A percentile compares a stretch with the other conserved stretches of the same genome.
phyloP scores from a whole-genome alignment of 1,284 basidiomycete species.

The Ceratobasidium sp. region DNA sequence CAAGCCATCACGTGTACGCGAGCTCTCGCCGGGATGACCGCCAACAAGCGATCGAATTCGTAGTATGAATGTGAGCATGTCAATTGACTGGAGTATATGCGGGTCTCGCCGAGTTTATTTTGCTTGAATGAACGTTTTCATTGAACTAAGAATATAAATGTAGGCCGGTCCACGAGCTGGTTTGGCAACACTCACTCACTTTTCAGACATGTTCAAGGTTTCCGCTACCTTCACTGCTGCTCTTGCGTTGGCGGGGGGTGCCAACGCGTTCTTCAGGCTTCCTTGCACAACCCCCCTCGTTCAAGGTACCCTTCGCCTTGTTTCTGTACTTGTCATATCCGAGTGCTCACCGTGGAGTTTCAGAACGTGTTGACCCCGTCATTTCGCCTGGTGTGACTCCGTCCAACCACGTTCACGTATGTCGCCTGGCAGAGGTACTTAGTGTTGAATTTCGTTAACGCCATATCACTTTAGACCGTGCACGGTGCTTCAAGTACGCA shows the following conservation, averaged over 20 bases:
- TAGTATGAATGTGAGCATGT: too few relatives aligned
- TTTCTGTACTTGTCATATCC: background rate
- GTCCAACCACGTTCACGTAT: constrained; percentile 61
- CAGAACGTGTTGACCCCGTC: constrained; percentile 64
- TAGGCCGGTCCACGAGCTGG: background rate
- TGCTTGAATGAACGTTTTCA: too few relatives aligned
- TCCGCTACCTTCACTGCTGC: constrained; percentile 46
- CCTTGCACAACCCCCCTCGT: constrained; percentile 61
- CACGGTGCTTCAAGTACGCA: constrained; percentile 38
- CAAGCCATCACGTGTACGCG: too few relatives aligned
- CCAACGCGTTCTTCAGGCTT: constrained; percentile 62
- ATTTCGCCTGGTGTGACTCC: constrained; percentile 59
- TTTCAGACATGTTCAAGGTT: constrained; percentile 25
- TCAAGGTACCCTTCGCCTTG: constrained; percentile 34
- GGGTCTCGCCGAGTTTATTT: too few relatives aligned
- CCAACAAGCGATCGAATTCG: too few relatives aligned
- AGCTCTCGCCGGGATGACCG: too few relatives aligned
- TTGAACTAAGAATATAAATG: background rate
- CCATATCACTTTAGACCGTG: background rate
- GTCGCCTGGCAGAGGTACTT: too few relatives aligned
- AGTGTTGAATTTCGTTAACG: too few relatives aligned
- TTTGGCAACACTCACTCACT: background rate
- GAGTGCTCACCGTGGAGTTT: background rate
- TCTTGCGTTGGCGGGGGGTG: constrained; percentile 49
- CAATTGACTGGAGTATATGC: too few relatives aligned